phyloP scores from a whole-genome alignment of 106 monocot species.

The Acanthochlamys bracteata region DNA sequence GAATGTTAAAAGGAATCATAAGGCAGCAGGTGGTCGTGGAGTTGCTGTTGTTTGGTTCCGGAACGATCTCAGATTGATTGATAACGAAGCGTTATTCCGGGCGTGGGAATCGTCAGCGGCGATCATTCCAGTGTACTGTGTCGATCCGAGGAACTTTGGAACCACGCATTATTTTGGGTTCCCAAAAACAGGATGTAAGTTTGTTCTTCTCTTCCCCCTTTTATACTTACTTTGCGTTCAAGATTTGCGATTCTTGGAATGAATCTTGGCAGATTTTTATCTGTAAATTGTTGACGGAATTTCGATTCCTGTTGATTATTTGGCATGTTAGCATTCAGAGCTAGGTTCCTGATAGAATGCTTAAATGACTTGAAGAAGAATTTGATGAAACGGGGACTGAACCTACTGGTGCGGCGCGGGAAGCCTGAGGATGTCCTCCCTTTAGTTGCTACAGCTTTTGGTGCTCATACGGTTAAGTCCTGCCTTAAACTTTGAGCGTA shows the following conservation, averaged over 20 bases:
- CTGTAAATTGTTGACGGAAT: neutral
- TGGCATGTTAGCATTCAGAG: conserved; percentile 45
- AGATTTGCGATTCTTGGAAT: neutral
- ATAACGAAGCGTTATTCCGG: conserved; percentile 59
- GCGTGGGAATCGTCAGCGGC: conserved; percentile 60
- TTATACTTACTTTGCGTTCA: neutral
- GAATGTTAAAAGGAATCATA: conserved; percentile 27
- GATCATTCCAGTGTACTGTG: conserved; percentile 69
- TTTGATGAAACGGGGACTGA: conserved; percentile 42
- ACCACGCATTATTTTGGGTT: conserved; percentile 68
- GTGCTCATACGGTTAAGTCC: conserved; percentile 65
- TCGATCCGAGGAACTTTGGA: conserved; percentile 69
- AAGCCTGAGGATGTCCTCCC: conserved; percentile 90
- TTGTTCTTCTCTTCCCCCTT: conserved; percentile 1
- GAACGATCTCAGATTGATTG: conserved; percentile 75
- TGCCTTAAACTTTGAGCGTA: conserved; percentile 1
- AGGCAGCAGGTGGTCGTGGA: conserved; percentile 26
- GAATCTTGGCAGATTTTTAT: neutral
- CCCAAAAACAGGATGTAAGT: conserved; percentile 80
- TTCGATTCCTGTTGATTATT: no score
- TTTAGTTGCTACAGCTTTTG: conserved; percentile 50
- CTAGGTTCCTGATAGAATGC: conserved; percentile 76
- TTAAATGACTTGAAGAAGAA: conserved; percentile 62
- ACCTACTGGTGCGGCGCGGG: conserved; percentile 56
- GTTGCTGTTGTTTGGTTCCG: conserved; percentile 89